Base-by-base conservation (phyloP, 495 filamentous ascomycete genomes). In the Parachaetomium inaequale region DNA sequence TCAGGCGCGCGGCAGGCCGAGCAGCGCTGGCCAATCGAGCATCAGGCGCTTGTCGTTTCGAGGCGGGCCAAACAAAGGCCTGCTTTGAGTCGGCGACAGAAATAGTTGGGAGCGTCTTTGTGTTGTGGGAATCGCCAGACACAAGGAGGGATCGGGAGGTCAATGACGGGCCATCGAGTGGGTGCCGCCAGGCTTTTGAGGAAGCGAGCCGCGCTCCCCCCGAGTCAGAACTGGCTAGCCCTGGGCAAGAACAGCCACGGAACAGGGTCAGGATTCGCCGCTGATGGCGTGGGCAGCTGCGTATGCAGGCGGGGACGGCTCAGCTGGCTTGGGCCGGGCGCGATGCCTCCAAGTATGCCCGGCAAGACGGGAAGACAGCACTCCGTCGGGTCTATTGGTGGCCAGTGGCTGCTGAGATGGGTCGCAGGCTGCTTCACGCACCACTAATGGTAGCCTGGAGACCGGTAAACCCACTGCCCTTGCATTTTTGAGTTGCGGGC, bases 1-100 rank as follows among this genome's bases (percentile, higher is more conserved):
- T 38, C 64, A 69, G 61, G 64, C 70, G 70, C 70, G 68, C 66
- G 68, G 63, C 66, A 68, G 66, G 66, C 38, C 66, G 47, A 59
- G 47, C 40, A 49, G 51, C 61, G 59, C 55, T 36, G 61, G 53
- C 49, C 54, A 61, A 58, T 56, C 49, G 60, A 56, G 32, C 47
- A 63, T 59, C 57, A 62, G 54, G 63, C 68, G 66, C 43, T 19
- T 65, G 49, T 17, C 34, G 63, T 66, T 66, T 66, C 65, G 63
- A 43, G 59, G 32, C 23, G 59, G 46, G 64, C 47, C 61, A 63
- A 54, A 57, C 45, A 65, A 64, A 55, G 63, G 47, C 49, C 40
- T 32, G 28, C 61, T 58, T 55, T 55, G 55, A 55, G 25, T 62
- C n/a, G 58, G 11, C 38, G 32, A 38, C 21, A 17, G 31, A 38